These are phyloP conservation scores for Termitomyces sp. DNA, from an alignment of 768 basidiomycete genomes.

Conservation along the genomic window DNA sequence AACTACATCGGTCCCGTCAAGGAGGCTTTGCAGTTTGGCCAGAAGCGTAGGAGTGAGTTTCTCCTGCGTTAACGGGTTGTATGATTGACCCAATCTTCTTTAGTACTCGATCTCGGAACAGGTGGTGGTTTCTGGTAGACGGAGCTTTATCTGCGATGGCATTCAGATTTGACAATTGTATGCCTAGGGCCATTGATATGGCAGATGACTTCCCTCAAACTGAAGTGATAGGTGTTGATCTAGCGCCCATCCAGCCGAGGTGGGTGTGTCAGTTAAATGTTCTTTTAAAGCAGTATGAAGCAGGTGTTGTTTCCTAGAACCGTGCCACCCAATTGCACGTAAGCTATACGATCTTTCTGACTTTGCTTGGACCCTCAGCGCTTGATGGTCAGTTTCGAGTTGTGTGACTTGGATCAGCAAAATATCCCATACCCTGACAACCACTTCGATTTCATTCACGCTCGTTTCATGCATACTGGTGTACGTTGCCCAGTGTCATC, in stretches of 20 bases:
- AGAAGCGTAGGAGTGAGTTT: conserved; percentile 20
- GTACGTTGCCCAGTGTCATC: conserved; percentile 31
- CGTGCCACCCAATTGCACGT: background rate
- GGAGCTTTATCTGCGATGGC: background rate
- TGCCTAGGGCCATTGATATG: conserved; percentile 63
- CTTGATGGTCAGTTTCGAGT: conserved; percentile 52
- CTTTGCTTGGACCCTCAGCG: background rate
- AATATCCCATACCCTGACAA: conserved; percentile 60
- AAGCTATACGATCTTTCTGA: background rate
- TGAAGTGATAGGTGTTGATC: conserved; percentile 67
- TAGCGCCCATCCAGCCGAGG: conserved; percentile 73
- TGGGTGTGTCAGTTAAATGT: conserved; percentile 23
- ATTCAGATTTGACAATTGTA: background rate
- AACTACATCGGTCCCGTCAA: conserved; percentile 67
- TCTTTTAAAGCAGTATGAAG: background rate
- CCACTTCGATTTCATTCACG: conserved; percentile 68
- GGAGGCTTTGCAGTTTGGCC: conserved; percentile 49
- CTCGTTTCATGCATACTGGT: conserved; percentile 64
- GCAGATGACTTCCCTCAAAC: conserved; percentile 68
- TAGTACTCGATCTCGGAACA: background rate
- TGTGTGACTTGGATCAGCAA: conserved; percentile 62
- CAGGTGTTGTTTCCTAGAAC: background rate
- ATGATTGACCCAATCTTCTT: background rate
- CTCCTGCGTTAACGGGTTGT: background rate
- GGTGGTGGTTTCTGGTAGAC: background rate